Conservation (phyloP, 1,284 basidiomycete genomes). For the Ceratobasidium theobromae region DNA sequence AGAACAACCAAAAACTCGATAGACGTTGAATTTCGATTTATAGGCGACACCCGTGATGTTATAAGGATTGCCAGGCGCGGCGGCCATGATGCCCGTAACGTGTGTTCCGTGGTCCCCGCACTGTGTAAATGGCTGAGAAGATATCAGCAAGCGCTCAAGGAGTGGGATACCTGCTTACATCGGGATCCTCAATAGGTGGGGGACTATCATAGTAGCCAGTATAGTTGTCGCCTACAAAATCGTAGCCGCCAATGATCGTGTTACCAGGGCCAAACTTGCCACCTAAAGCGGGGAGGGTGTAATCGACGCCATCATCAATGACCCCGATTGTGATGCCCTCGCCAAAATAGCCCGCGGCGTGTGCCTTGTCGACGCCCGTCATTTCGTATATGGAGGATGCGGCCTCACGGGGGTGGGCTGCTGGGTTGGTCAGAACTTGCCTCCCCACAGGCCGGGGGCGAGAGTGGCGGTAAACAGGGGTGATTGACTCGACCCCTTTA, state of each 20-base stretch:
- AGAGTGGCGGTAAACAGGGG: neutral
- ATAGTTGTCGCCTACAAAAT: slow-evolving; percentile 46
- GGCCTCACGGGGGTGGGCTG: slow-evolving; percentile 19
- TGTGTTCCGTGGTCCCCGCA: slow-evolving; percentile 47
- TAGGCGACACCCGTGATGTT: slow-evolving; percentile 36
- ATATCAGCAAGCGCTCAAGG: neutral
- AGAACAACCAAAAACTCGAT: slow-evolving; percentile 32
- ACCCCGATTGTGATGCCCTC: slow-evolving; percentile 51
- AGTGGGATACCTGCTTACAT: neutral
- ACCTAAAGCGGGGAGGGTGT: slow-evolving; percentile 49
- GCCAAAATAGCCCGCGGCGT: slow-evolving; percentile 48
- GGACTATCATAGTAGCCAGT: neutral
- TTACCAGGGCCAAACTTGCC: slow-evolving; percentile 48
- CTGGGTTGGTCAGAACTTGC: neutral
- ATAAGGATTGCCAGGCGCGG: slow-evolving; percentile 40
- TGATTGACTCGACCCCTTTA: slow-evolving; percentile 9
- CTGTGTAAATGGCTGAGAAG: slow-evolving; percentile 40
- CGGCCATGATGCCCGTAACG: slow-evolving; percentile 45
- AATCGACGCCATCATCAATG: slow-evolving; percentile 49
- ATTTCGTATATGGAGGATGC: slow-evolving; percentile 34
- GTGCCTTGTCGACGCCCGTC: slow-evolving; percentile 45
- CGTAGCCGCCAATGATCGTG: slow-evolving; percentile 45
- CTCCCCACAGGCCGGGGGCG: neutral
- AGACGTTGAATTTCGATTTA: slow-evolving; percentile 9
- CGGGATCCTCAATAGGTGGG: neutral